phyloP scores from a whole-genome alignment of 2,329 filamentous ascomycete genomes.

The Escovopsis sp. region DNA sequence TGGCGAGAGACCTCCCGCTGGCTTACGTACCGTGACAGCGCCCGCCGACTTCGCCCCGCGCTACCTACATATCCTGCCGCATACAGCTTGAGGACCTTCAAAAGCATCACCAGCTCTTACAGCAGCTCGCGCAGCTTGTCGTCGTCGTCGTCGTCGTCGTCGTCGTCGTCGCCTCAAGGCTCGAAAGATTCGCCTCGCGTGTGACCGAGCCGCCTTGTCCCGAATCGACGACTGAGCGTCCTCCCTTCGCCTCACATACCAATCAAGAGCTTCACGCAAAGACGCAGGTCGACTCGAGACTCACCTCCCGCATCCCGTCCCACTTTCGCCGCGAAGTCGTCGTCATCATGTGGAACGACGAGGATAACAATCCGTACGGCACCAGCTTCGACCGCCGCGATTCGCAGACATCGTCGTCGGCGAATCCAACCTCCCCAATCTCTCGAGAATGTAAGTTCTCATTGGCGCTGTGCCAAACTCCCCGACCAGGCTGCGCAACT shows the following conservation, averaged over 20 bases:
- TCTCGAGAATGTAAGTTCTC: slow-evolving; percentile 40
- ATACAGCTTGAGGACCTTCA: no score
- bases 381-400: slow-evolving; percentile 79
- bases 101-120: no score
- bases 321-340: neutral
- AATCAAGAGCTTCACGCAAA: no score
- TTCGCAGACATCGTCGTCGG: slow-evolving; percentile 54
- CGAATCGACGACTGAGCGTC: no score
- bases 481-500: neutral
- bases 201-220: no score
- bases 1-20: slow-evolving; percentile 10
- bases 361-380: slow-evolving; percentile 93
- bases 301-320: neutral
- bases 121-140: neutral
- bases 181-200: no score
- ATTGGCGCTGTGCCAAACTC: neutral
- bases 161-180: neutral
- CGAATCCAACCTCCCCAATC: slow-evolving; percentile 49
- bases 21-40: slow-evolving; percentile 6
- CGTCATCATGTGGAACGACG: slow-evolving; percentile 84
- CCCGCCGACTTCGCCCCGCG: slow-evolving; percentile 7
- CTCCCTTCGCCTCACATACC: no score
- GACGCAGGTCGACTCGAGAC: no score
- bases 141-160: neutral
- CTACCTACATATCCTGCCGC: neutral